phyloP scores from a whole-genome alignment of 2,329 filamentous ascomycete genomes.

The Metarhizium anisopliae region DNA sequence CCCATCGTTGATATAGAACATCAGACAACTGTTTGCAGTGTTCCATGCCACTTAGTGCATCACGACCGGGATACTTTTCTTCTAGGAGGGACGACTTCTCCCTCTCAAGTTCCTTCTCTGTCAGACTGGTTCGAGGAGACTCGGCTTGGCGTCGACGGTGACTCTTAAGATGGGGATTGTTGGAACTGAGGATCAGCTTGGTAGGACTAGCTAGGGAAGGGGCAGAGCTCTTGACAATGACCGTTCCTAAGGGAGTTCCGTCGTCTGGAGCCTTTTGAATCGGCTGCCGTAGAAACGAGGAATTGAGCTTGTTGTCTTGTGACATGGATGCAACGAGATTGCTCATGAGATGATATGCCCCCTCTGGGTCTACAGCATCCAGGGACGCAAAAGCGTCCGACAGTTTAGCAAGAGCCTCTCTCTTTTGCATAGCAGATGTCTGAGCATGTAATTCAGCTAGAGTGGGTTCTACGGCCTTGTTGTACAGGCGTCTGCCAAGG shows the following conservation, averaged over 20 bases:
- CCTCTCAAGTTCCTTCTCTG: conserved; percentile 35
- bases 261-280: conserved; percentile 31
- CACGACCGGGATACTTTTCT: conserved; percentile 45
- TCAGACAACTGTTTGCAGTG: conserved; percentile 84
- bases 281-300: conserved; percentile 34
- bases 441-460: conserved; percentile 84
- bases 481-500: conserved; percentile 73
- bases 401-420: conserved; percentile 73
- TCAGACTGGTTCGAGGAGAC: conserved; percentile 23
- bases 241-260: conserved; percentile 43
- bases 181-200: conserved; percentile 70
- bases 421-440: conserved; percentile 55
- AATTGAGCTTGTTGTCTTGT: conserved; percentile 56
- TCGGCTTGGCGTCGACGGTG: conserved; percentile 58
- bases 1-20: conserved; percentile 85
- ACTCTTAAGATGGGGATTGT: conserved; percentile 77
- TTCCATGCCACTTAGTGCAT: conserved; percentile 67
- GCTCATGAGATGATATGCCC: conserved; percentile 76
- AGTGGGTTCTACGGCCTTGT: conserved; percentile 70
- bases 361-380: conserved; percentile 83
- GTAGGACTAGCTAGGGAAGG: conserved; percentile 33
- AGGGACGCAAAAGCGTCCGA: conserved; percentile 80
- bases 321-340: conserved; percentile 66
- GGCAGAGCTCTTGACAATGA: conserved; percentile 45
- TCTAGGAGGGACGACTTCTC: conserved; percentile 41